Conservation (phyloP, 345 rosid genomes). For the Linum lewisii region DNA sequence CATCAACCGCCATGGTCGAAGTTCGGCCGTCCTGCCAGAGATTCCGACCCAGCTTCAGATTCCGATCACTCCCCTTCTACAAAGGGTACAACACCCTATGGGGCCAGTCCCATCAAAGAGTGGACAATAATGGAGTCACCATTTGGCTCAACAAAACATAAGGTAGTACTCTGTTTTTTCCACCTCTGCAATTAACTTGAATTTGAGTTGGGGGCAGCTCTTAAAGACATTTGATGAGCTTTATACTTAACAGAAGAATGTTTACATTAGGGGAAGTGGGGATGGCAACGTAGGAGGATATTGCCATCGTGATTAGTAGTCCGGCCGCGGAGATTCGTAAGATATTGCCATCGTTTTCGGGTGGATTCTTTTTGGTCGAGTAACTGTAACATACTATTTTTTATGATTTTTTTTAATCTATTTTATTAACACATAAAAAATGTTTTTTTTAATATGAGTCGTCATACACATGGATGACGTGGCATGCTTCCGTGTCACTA, state of each 20-base stretch:
- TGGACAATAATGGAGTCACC: conserved; percentile 53
- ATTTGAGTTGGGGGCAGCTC: conserved; percentile 35
- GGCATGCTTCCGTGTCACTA: too few relatives aligned
- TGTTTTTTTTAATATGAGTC: too few relatives aligned
- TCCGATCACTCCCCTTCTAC: conserved; percentile 59
- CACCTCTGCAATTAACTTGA: background rate
- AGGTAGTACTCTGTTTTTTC: conserved; percentile 24
- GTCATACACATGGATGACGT: too few relatives aligned
- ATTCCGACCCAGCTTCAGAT: conserved; percentile 78
- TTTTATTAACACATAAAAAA: too few relatives aligned
- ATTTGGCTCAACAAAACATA: conserved; percentile 87
- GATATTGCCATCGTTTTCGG: too few relatives aligned
- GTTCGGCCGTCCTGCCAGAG: conserved; percentile 74
- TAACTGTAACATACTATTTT: too few relatives aligned
- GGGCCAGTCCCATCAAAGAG: conserved; percentile 81
- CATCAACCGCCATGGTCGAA: background rate
- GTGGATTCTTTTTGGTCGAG: too few relatives aligned
- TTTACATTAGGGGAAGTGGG: conserved; percentile 91
- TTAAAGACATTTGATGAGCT: conserved; percentile 94
- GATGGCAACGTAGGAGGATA: too few relatives aligned
- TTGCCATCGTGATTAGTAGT: too few relatives aligned
- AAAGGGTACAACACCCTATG: conserved; percentile 77
- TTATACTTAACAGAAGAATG: conserved; percentile 87
- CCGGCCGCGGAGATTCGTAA: too few relatives aligned
- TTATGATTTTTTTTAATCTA: too few relatives aligned